Conservation (phyloP, 2,329 filamentous ascomycete genomes). For the Corynespora cassiicola region DNA sequence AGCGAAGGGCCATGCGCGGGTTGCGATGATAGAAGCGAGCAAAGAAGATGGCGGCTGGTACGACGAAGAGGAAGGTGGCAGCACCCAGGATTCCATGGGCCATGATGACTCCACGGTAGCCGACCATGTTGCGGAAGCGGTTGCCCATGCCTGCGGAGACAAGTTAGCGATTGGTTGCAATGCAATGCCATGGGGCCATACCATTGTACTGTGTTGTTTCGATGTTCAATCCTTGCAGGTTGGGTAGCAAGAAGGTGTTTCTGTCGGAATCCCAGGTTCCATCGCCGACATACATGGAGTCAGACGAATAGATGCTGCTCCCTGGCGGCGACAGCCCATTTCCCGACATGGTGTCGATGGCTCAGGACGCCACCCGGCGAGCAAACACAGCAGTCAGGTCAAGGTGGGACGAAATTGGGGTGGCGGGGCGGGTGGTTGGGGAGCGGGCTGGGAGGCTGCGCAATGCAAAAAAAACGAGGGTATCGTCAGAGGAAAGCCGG, state of each 20-base stretch:
- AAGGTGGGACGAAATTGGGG: conserved; percentile 5
- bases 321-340: conserved; percentile 70
- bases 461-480: conserved; percentile 9
- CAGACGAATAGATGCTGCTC: conserved; percentile 74
- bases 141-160: conserved; percentile 76
- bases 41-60: conserved; percentile 76
- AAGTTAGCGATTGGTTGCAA: conserved; percentile 9
- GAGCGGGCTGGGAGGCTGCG: no score
- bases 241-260: conserved; percentile 80
- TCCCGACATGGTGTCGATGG: conserved; percentile 30
- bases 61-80: conserved; percentile 75
- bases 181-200: conserved; percentile 46
- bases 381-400: no score
- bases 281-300: conserved; percentile 79
- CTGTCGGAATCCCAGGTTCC: conserved; percentile 82
- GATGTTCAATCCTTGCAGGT: conserved; percentile 77
- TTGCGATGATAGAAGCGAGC: conserved; percentile 73
- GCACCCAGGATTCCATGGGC: conserved; percentile 76
- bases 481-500: conserved; percentile 16
- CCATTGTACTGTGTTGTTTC: conserved; percentile 87
- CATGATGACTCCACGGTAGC: conserved; percentile 74
- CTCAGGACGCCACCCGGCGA: no score
- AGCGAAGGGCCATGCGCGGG: conserved; percentile 66
- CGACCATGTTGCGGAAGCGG: conserved; percentile 71
- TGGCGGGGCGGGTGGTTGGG: no score